phyloP scores from a whole-genome alignment of 1,284 basidiomycete genomes.

The Fomitopsis palustris region DNA sequence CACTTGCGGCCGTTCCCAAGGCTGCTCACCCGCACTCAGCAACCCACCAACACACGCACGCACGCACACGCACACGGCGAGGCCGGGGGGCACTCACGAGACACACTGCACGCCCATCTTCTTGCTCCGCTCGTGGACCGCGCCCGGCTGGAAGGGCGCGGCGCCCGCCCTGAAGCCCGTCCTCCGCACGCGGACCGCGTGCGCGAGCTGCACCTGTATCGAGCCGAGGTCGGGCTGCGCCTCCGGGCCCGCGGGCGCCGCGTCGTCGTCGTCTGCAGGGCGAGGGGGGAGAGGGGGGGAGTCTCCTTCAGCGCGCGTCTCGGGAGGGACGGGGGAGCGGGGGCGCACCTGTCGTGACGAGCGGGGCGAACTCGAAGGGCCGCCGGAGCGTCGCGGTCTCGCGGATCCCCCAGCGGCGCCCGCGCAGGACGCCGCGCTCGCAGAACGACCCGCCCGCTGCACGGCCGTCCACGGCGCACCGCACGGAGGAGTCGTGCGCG shows the following conservation, averaged over 20 bases:
- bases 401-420: not conserved
- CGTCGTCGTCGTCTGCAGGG: not conserved
- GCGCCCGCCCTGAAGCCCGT: not conserved
- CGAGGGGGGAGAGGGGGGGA: too few relatives aligned
- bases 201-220: not conserved
- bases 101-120: conserved; percentile 15
- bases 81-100: conserved; percentile 4
- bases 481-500: not conserved
- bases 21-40: not conserved
- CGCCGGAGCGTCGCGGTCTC: not conserved
- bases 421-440: not conserved
- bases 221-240: not conserved
- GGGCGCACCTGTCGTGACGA: conserved; percentile 7
- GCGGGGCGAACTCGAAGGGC: conserved; percentile 5
- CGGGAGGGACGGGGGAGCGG: too few relatives aligned
- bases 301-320: too few relatives aligned
- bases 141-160: not conserved
- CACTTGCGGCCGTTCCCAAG: not conserved
- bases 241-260: not conserved
- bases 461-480: conserved; percentile 5
- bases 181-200: not conserved
- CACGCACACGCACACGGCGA: not conserved
- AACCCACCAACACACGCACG: not conserved
- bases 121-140: conserved; percentile 14
- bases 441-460: not conserved